Evolutionary conservation across 1,284 basidiomycete species (phyloP).

Genomic region (Limonomyces culmigenus): DNA sequence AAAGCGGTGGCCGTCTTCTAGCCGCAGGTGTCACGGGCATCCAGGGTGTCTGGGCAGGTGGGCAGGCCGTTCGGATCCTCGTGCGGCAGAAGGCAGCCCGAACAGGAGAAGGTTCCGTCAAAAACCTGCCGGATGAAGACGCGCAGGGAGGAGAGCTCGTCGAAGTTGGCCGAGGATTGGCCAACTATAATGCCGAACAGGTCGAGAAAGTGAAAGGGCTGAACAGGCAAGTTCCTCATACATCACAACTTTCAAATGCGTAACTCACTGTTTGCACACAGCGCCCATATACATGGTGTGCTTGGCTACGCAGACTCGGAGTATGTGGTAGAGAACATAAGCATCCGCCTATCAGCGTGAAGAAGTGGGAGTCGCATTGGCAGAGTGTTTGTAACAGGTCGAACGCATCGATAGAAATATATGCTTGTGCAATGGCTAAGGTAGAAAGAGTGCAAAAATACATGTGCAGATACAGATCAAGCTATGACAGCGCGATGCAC

Average conservation of each 20-base stretch:
- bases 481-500: no score
- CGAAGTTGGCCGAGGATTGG: slow-evolving; percentile 87
- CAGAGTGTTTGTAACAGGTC: no score
- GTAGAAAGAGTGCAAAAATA: no score
- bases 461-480: no score
- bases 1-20: slow-evolving; percentile 81
- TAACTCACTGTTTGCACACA: slow-evolving; percentile 15
- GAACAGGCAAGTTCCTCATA: slow-evolving; percentile 49
- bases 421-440: no score
- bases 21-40: slow-evolving; percentile 83
- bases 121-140: slow-evolving; percentile 14
- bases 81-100: slow-evolving; percentile 23
- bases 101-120: slow-evolving; percentile 14
- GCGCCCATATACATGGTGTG: slow-evolving; percentile 66
- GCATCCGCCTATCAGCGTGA: slow-evolving; percentile 33
- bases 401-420: no score
- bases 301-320: slow-evolving; percentile 92
- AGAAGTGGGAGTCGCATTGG: no score
- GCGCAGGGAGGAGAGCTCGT: slow-evolving; percentile 65
- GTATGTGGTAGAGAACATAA: slow-evolving; percentile 90
- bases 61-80: slow-evolving; percentile 82
- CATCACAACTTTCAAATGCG: slow-evolving; percentile 3
- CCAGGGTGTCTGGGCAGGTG: slow-evolving; percentile 80
- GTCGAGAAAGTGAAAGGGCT: slow-evolving; percentile 79
- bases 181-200: slow-evolving; percentile 92